Evolutionary conservation across 306 rosid genomes (phyloP).

Genomic region (Morella rubra): DNA sequence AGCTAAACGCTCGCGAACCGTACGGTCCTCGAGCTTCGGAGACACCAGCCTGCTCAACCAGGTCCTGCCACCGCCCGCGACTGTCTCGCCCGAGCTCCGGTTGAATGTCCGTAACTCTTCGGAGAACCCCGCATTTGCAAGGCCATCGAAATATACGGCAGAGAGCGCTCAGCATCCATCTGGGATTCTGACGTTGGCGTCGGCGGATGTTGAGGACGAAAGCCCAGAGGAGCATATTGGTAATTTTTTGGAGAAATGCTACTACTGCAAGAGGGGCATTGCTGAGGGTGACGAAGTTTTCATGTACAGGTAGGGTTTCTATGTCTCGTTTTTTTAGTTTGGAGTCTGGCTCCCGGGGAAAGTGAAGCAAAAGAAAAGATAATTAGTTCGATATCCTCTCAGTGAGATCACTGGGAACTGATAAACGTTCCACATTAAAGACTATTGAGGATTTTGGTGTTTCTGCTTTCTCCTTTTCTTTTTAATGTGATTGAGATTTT

Average conservation of each 20-base stretch:
- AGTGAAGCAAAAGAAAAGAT: background rate
- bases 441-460: background rate
- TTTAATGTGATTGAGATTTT: background rate
- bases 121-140: background rate
- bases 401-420: background rate
- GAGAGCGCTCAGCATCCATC: too few species aligned
- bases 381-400: background rate
- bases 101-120: background rate
- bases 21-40: background rate
- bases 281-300: background rate
- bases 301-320: constrained; percentile 28
- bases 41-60: constrained; percentile 6
- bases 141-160: background rate
- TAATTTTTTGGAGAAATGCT: constrained; percentile 21
- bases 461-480: background rate
- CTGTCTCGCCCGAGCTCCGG: background rate
- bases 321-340: background rate
- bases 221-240: background rate
- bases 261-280: constrained; percentile 18
- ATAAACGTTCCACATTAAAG: background rate
- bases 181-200: constrained; percentile 9
- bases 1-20: constrained; percentile 6
- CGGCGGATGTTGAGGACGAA: constrained; percentile 8
- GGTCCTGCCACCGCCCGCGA: background rate
- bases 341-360: background rate